Base-by-base conservation (phyloP, 306 rosid genomes). In the Quercus alba region DNA sequence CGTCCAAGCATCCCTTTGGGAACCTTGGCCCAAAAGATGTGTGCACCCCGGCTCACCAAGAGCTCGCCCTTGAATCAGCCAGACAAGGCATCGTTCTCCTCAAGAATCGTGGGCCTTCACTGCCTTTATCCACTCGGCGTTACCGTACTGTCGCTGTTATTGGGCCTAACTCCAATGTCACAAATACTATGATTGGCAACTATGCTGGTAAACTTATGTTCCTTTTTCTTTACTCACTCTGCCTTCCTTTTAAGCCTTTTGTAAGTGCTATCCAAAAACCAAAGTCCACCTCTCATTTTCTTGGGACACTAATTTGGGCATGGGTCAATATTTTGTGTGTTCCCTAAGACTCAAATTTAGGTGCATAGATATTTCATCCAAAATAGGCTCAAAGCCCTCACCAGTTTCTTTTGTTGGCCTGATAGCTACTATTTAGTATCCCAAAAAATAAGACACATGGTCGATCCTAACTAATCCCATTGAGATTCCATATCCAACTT, bases 41-140 rank as follows among this genome's bases (percentile, higher is more conserved):
- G 12, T 94, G 98, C 81, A 82, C 84, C 73, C 87, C 91, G 0
- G 86, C 92, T 23, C 90, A 91, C 78, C 93, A 89, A 77, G 81
- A 87, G 6, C 90, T 94, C 0, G 98, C 97, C 25, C 88, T 82
- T 46, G 97, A 91, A 64, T 97, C 97, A 1, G 97, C 98, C 59
- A 66, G 73, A 20, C 97, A 94, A 72, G 97, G 97, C 28, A 91
- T 92, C 12, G 98, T 94, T 18, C 94, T 94, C 38, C 97, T 94
- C 12, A 88, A 94, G 79, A 94, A 94, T 73, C 78, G 35, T 6
- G 89, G 86, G n/a, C 83, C 86, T 33, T 58, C 83, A 19, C 83
- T 94, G 54, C 98, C 97, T 6, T 81, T 94, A 20, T 92, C 93
- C 35, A 13, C 83, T 5, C 83, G 62, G 2, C 91, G 70, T 15